Base-by-base conservation (phyloP, 345 rosid genomes). In the Euclidium syriacum region DNA sequence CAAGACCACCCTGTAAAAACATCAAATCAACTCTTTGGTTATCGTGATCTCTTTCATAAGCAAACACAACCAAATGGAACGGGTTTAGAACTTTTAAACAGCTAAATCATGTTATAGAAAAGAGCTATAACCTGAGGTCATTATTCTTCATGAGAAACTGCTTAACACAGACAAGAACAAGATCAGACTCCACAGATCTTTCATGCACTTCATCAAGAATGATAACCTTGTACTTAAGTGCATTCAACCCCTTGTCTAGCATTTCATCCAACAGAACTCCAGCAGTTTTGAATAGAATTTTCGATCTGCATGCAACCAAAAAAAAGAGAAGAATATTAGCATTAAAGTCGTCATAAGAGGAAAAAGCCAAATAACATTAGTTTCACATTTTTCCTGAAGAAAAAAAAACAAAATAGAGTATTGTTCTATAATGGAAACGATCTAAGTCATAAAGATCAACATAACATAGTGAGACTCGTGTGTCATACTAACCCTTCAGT, bases 191-290 rank as follows among this genome's bases (percentile, higher is more conserved):
- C 23, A 88, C 80, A 6, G 96, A 91, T 82, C 98, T 85, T 85
- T 91, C 98, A 68, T 91, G 98, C 63, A 91, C 98, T 80, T 91
- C 98, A 76, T 91, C 98, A 63, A 91, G 96, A 78, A 91, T 81
- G 68, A 91, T 82, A 57, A 80, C 96, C 79, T 86, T 88, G 80
- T 88, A 91, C 40, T 81, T 78, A 5, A 91, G 98, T 7, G 98
- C 95, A 48, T 76, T 77, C 66, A 74, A 24, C 17, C 98, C 98
- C 51, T 83, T 91, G 62, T 85, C 98, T 60, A 78, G 82, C 89
- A 91, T 81, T 79, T 88, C 98, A 67, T 91, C 98, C 72, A 86
- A 64, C 73, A 91, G 68, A 55, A 91, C 98, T 50, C 98, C 98
- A 65, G 98, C 96, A 48, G 98, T 91, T 78, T 91, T 91, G 77